Base-by-base conservation (phyloP, 2,329 filamentous ascomycete species). In the Scolecobasidium constrictum region DNA sequence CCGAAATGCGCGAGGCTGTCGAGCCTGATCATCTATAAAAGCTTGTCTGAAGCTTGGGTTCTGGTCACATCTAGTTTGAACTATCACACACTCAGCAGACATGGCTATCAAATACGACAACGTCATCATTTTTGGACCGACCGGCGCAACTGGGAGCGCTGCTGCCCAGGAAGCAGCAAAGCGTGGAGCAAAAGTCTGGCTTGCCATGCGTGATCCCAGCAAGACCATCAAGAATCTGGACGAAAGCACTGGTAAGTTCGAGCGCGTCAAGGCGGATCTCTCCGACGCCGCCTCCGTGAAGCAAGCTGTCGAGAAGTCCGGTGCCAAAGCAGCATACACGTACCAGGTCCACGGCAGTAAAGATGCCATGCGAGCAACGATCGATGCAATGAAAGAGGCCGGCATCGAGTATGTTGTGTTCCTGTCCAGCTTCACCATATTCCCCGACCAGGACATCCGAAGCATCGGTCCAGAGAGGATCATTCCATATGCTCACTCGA, bases 111-210 rank as follows among this genome's bases (percentile, higher is more conserved):
- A 31, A n/a, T 31, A 31, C 26, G 26, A 31, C 34, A 36, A 17
- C 16, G 56, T 66, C 11, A 64, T 74, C 42, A 54, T 74, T 42
- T 73, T 74, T 47, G 69, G 71, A 17, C 61, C 71, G 13, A 69
- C 70, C 9, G 71, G 71, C 36, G 50, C 51, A 6, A 62, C 72
- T 21, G 71, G 61, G 37, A 62, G 61, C 18, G 50, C 53, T 6
- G 56, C 60, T 3, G 68, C 69, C 4, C 54, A 48, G 12, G 55
- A 56, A 20, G 67, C 68, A 20, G 54, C 57, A 7, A 43, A 57
- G 22, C 57, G 54, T 22, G 68, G 67, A 13, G 63, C 63, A 23
- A 64, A 63, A 21, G 66, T 73, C 4, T 55, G 56, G 37, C 62
- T 75, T 2, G 69, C 66, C 2, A 66, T 73, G 64, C 63, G 70